phyloP scores from a whole-genome alignment of 495 filamentous ascomycete genomes.

The Aspergillus campestris region DNA sequence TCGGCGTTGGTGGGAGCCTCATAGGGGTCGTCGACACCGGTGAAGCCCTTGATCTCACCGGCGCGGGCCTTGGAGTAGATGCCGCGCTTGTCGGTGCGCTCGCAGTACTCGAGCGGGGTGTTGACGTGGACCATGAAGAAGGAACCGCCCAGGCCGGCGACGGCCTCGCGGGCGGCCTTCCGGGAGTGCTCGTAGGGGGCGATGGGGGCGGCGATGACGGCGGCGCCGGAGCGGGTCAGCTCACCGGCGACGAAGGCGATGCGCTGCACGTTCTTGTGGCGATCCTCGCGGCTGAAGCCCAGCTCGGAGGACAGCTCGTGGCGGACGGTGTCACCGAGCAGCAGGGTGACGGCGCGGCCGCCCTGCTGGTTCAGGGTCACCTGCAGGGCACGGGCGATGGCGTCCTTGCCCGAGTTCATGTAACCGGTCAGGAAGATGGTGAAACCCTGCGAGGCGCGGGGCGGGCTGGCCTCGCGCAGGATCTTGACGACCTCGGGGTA shows the following conservation, averaged over 20 bases:
- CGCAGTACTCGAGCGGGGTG: slow-evolving; percentile 83
- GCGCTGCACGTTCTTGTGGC: slow-evolving; percentile 89
- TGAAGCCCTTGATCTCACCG: slow-evolving; percentile 97
- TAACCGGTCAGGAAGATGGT: slow-evolving; percentile 97
- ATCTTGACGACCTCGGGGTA: slow-evolving; percentile 98
- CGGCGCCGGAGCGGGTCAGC: slow-evolving; percentile 83
- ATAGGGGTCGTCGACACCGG: slow-evolving; percentile 96
- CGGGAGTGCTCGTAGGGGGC: slow-evolving; percentile 81
- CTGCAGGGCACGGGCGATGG: slow-evolving; percentile 89
- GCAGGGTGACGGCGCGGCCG: slow-evolving; percentile 84
- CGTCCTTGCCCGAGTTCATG: slow-evolving; percentile 93
- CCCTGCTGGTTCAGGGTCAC: slow-evolving; percentile 98
- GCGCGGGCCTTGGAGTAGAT: slow-evolving; percentile 77
- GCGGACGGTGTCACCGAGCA: slow-evolving; percentile 92
- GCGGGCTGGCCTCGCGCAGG: slow-evolving; percentile 86
- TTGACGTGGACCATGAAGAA: slow-evolving; percentile 96
- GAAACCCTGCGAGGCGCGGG: slow-evolving; percentile 85
- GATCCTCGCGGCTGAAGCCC: slow-evolving; percentile 88
- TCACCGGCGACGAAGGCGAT: slow-evolving; percentile 95
- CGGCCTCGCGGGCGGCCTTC: slow-evolving; percentile 65
- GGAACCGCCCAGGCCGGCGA: slow-evolving; percentile 69
- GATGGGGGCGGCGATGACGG: slow-evolving; percentile 96
- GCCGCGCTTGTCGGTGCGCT: slow-evolving; percentile 90
- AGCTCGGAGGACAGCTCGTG: slow-evolving; percentile 89
- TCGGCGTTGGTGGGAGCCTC: slow-evolving; percentile 77